Base-by-base conservation (phyloP, 768 basidiomycete species). In the Gymnopilus dilepis region DNA sequence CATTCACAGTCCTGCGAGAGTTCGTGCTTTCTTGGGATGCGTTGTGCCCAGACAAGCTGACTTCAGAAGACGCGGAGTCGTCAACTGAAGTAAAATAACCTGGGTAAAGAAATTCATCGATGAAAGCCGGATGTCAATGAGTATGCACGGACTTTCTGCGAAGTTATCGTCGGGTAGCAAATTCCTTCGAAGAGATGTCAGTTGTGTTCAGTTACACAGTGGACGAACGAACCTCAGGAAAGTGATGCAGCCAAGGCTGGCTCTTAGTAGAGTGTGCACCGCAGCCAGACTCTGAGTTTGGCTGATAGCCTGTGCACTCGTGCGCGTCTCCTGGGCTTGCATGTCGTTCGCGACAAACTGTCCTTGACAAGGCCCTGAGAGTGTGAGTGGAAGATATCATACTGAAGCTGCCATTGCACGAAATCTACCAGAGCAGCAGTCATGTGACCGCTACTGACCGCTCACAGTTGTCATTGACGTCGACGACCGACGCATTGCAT, bases 101-200 rank as follows among this genome's bases (percentile, higher is more conserved):
- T 87, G 41, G 56, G 50, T 22, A 33, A 3, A 17, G n/a, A 55
- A 60, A 45, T 50, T 58, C 12, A 60, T 28, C 13, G 47, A 56
- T 8, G 6, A 51, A 41, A 19, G 56, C 17, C 34, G 47, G 19
- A 22, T 60, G 74, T 17, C 21, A 38, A 45, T 22, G 19, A 13
- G 19, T 15, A n/a, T 5, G 4, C 26, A 26, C 40, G 54, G 62
- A 89, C 91, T 86, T 71, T 86, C 83, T 11, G 82, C 81, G 68
- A 93, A 94, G 69, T 93, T 93, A 56, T 93, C 92, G 41, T 86
- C 86, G 6, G 92, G 92, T 8, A 94, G 80, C 8, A 94, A 72
- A 67, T 91, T 88, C 69, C 91, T 93, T 30, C 21, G 52, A 7
- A 54, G 30, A 33, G 47, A 17, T 33, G 12, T 19, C 54, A 9